Conservation (phyloP, 2,329 filamentous ascomycete genomes). For the Colletotrichum paranaense region DNA sequence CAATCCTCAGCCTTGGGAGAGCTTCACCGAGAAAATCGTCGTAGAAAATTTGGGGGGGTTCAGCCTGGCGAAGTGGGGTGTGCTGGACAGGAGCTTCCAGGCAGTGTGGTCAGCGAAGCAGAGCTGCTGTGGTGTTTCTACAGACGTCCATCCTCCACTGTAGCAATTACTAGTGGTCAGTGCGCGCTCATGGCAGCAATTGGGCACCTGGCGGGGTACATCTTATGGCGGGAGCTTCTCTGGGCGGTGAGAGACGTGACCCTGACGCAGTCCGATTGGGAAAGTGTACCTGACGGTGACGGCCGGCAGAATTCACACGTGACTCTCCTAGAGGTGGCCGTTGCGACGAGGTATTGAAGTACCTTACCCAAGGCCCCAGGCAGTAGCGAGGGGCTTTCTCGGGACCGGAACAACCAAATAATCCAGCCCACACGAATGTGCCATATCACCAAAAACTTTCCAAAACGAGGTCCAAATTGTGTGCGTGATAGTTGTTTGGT, state of each 20-base stretch:
- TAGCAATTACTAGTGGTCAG: constrained; percentile 3
- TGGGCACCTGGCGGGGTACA: neutral
- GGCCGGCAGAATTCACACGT: constrained; percentile 14
- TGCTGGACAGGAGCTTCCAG: constrained; percentile 29
- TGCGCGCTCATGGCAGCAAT: neutral
- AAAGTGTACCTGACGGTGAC: neutral
- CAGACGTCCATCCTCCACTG: constrained; percentile 33
- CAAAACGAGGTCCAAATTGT: constrained; percentile 25
- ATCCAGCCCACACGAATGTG: constrained; percentile 33
- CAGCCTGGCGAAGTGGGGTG: constrained; percentile 35
- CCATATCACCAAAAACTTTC: constrained; percentile 25
- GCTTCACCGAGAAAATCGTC: constrained; percentile 34
- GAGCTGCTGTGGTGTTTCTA: constrained; percentile 24
- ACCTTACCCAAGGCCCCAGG: no score
- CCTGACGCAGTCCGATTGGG: neutral
- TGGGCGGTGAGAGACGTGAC: constrained; percentile 9
- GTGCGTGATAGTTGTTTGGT: constrained; percentile 6
- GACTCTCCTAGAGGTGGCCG: neutral
- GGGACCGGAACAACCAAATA: constrained; percentile 21
- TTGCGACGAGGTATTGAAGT: no score
- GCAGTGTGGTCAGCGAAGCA: constrained; percentile 24
- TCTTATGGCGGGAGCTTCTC: neutral
- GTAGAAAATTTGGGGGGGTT: constrained; percentile 35
- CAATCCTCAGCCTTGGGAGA: constrained; percentile 34
- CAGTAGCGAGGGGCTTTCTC: constrained; percentile 22